These are phyloP conservation scores for Leishmania aethiopica DNA, from an alignment of 208 protist genomes.

Conservation along the genomic window DNA sequence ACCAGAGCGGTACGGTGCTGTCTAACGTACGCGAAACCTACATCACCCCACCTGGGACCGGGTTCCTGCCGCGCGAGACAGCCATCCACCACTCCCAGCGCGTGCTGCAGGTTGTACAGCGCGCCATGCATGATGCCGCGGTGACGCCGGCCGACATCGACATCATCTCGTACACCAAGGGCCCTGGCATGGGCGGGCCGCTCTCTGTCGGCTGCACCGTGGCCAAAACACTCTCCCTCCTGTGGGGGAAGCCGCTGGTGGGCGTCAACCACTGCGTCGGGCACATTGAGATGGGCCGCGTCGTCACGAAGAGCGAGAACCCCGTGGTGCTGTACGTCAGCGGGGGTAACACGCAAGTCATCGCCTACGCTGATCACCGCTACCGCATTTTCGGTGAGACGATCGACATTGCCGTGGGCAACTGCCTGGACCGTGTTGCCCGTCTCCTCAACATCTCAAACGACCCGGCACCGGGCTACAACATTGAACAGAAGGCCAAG, in stretches of 20 bases:
- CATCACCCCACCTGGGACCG: conserved; percentile 96
- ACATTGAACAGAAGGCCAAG: conserved; percentile 98
- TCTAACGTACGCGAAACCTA: conserved; percentile 98
- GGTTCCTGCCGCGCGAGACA: conserved; percentile 99
- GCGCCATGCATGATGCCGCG: conserved; percentile 93
- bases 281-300: conserved; percentile 99
- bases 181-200: conserved; percentile 97
- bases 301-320: conserved; percentile 95
- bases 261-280: conserved; percentile 99
- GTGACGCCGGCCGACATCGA: conserved; percentile 89
- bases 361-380: conserved; percentile 92
- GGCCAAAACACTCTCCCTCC: conserved; percentile 71
- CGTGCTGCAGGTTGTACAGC: conserved; percentile 83
- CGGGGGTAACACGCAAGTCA: conserved; percentile 99
- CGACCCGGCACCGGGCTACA: conserved; percentile 99
- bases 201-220: conserved; percentile 91
- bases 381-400: conserved; percentile 99
- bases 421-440: conserved; percentile 98
- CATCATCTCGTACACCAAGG: conserved; percentile 98
- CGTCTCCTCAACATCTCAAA: conserved; percentile 97
- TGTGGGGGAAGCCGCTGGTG: conserved; percentile 94
- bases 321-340: conserved; percentile 99
- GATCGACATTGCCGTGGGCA: conserved; percentile 99
- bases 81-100: conserved; percentile 96
- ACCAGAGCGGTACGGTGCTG: conserved; percentile 93